Base-by-base conservation (phyloP, 1,139 yeast genomes). In the Yamadazyma atlantica region DNA sequence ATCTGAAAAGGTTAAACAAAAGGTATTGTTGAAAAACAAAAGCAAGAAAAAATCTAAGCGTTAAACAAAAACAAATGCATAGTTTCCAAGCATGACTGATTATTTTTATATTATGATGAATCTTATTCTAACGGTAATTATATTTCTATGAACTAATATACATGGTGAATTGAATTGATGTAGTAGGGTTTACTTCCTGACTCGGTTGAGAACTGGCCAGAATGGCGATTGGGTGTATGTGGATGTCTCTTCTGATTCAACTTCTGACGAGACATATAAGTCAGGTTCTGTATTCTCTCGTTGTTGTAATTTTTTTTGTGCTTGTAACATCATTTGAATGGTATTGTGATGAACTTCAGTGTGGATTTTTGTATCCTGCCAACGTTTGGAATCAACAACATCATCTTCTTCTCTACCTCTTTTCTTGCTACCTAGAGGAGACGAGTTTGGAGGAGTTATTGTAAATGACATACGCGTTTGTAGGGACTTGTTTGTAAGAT, bases 1-100 rank as follows among this genome's bases (percentile, higher is more conserved):
- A 40, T 48, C 49, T 30, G 73, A 70, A 57, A 62, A 63, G 46
- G 73, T 73, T 51, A 80, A 80, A 59, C 86, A 83, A 63, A 83
- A 85, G 81, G 82, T 89, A 38, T 67, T 87, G 56, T 77, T 89
- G 61, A 82, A 78, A 62, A 83, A 84, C 79, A 85, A 81, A 71
- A 83, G 84, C 79, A 85, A 81, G 71, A 80, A 80, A 63, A 69
- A 63, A 55, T 44, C 49, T 32, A 59, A 55, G 36, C 53, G 50
- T 47, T 34, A 28, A 19, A 19, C 22, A 19, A 19, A 9, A 19
- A n/a, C n/a, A n/a, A n/a, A n/a, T n/a, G 28, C 31, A 21, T 33
- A n/a, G 22, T 6, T 14, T 5, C 21, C 22, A 34, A 29, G 34
- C 29, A 26, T 11, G 17, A 12, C 11, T 19, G 17, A 32, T 15